phyloP scores from a whole-genome alignment of 2,329 filamentous ascomycete species.

The Colletotrichum horii region DNA sequence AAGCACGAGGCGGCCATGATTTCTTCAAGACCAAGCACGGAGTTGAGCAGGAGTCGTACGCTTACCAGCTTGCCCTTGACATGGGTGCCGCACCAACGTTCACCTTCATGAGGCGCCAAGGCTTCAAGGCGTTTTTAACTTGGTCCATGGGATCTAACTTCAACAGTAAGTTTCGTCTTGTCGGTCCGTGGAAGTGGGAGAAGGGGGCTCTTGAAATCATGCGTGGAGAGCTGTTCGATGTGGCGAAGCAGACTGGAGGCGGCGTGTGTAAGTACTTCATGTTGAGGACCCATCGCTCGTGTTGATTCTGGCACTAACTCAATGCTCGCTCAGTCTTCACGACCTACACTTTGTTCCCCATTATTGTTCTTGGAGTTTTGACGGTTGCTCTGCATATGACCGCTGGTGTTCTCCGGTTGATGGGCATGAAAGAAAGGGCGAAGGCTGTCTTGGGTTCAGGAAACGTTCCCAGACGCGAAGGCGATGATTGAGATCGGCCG shows the following conservation, averaged over 20 bases:
- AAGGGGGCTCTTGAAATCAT: conserved; percentile 40
- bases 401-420: conserved; percentile 1
- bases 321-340: conserved; percentile 32
- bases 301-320: conserved; percentile 1
- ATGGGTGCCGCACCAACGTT: conserved; percentile 48
- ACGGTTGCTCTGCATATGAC: conserved; percentile 37
- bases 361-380: conserved; percentile 38
- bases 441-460: conserved; percentile 4
- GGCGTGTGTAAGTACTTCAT: conserved; percentile 37
- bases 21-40: conserved; percentile 40
- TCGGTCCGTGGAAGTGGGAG: conserved; percentile 48
- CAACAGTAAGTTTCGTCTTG: conserved; percentile 52
- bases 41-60: conserved; percentile 55
- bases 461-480: conserved; percentile 8
- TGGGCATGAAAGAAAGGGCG: not conserved
- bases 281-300: not conserved
- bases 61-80: conserved; percentile 54
- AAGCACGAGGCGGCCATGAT: conserved; percentile 35
- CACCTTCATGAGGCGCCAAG: conserved; percentile 35
- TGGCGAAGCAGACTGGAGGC: conserved; percentile 41
- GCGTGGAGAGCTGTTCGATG: conserved; percentile 44
- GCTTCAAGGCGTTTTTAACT: conserved; percentile 40
- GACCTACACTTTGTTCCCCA: conserved; percentile 40
- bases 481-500: not conserved
- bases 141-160: conserved; percentile 57